Conservation (phyloP, 352 stramenopile species). For the Plasmopara muralis region DNA sequence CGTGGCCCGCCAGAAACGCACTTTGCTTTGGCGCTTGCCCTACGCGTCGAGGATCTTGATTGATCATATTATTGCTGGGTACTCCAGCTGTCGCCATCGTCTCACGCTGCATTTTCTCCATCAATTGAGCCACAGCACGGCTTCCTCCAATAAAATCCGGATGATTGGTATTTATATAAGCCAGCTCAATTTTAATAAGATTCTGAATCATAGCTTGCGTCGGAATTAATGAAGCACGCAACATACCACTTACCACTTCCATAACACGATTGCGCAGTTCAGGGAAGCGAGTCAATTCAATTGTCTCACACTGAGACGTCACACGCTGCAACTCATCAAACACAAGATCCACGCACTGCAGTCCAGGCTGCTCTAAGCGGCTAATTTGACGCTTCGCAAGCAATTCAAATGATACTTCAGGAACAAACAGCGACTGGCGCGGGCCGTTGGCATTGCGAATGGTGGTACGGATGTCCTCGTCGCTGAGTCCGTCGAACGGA, state of each 20-base stretch:
- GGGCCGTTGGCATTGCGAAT: constrained; percentile 98
- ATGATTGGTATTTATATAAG: constrained; percentile 99
- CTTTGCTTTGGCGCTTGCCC: constrained; percentile 23
- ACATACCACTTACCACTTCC: constrained; percentile 89
- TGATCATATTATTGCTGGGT: constrained; percentile 33
- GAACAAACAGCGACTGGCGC: constrained; percentile 96
- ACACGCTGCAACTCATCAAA: constrained; percentile 98
- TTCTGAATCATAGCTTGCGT: constrained; percentile 96
- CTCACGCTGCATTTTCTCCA: constrained; percentile 92
- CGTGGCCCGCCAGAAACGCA: constrained; percentile 11
- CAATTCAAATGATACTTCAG: constrained; percentile 98
- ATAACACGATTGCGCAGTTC: constrained; percentile 94
- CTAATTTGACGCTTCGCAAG: constrained; percentile 97
- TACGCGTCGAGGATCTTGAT: constrained; percentile 45
- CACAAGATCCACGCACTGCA: constrained; percentile 98
- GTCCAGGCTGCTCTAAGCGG: constrained; percentile 90
- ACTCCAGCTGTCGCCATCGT: constrained; percentile 40
- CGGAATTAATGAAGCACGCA: constrained; percentile 68
- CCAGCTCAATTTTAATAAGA: constrained; percentile 97
- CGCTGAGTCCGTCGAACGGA: constrained; percentile 94
- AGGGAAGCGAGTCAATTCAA: constrained; percentile 94
- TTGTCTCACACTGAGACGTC: constrained; percentile 91
- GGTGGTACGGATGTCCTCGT: constrained; percentile 98
- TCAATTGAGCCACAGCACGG: constrained; percentile 90
- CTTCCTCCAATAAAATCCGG: constrained; percentile 98